Evolutionary conservation across 805 yeast species (phyloP).

Genomic region (Kodamaea hsintzibuensis): DNA sequence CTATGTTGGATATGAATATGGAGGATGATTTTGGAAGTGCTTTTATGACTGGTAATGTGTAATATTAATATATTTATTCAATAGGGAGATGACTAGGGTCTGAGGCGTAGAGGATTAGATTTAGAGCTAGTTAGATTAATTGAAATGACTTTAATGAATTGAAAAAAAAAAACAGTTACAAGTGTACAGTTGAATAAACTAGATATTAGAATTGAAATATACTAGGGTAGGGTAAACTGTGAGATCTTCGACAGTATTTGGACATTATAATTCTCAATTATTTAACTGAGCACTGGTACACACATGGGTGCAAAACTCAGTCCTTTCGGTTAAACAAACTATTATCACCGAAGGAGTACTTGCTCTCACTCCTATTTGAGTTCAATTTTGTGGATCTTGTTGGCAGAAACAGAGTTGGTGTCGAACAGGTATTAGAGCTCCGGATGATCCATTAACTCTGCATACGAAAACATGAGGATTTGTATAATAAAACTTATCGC

Average conservation of each 20-base stretch:
- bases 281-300: not conserved
- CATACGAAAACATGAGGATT: not conserved
- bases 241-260: no score
- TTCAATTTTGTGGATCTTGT: not conserved
- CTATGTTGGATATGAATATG: conserved; percentile 4
- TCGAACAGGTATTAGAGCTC: not conserved
- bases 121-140: no score
- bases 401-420: not conserved
- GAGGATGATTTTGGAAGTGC: not conserved
- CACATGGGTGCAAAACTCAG: not conserved
- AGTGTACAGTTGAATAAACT: no score
- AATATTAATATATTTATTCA: not conserved
- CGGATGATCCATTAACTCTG: not conserved
- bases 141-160: no score
- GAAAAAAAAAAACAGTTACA: no score
- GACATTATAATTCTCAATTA: no score
- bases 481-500: not conserved
- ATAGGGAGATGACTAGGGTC: no score
- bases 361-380: not conserved
- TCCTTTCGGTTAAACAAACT: not conserved
- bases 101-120: not conserved
- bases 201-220: no score
- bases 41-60: conserved; percentile 1
- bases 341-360: not conserved
- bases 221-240: no score